Conservation (phyloP, 176 grass and related monocot species). For the Ananas comosus region DNA sequence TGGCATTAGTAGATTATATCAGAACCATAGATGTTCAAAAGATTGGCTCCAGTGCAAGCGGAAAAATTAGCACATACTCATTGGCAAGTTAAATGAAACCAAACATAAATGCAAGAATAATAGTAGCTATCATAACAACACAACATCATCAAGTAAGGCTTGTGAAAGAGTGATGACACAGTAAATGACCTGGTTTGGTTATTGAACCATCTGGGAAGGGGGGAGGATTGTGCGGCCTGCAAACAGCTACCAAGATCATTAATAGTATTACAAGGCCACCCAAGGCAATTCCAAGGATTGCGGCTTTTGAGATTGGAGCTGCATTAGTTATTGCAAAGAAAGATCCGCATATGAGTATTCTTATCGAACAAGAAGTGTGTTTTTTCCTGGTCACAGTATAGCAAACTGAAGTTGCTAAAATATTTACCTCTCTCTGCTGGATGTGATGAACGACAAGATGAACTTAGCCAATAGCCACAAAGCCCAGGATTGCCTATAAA, state of each 20-base stretch:
- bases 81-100: too few species aligned
- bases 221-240: constrained; percentile 40
- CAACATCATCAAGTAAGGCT: neutral
- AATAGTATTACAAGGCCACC: constrained; percentile 57
- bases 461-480: constrained; percentile 71
- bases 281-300: constrained; percentile 56
- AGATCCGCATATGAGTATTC: neutral
- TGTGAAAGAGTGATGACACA: neutral
- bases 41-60: too few species aligned
- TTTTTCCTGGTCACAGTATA: too few species aligned
- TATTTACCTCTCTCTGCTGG: constrained; percentile 37
- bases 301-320: constrained; percentile 58
- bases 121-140: neutral
- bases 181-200: constrained; percentile 62
- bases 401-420: neutral
- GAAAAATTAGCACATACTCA: too few species aligned
- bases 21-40: too few species aligned
- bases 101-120: too few species aligned
- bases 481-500: constrained; percentile 79
- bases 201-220: constrained; percentile 42
- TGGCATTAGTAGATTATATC: too few species aligned
- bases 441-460: constrained; percentile 44
- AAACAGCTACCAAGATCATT: constrained; percentile 49
- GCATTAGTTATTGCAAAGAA: constrained; percentile 5
- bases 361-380: too few species aligned